These are phyloP conservation scores for Chrysosporium queenslandicum DNA, from an alignment of 2,329 filamentous ascomycete species.

Conservation along the genomic window DNA sequence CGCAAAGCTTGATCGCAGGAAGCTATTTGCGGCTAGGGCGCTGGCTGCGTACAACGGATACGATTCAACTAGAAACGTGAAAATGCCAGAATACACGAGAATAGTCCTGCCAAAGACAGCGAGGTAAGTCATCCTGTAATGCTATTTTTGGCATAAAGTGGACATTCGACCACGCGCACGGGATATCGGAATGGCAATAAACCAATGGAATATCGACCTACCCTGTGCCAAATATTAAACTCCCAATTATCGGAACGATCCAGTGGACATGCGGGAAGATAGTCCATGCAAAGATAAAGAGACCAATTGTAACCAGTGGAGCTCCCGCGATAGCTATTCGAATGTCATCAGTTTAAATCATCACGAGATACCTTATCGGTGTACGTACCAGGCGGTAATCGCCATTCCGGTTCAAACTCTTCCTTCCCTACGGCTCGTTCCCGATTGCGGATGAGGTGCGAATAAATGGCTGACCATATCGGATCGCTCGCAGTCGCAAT, in stretches of 20 bases:
- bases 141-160: background rate
- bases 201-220: conserved; percentile 36
- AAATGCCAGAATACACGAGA: conserved; percentile 71
- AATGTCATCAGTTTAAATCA: conserved; percentile 9
- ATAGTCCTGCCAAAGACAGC: conserved; percentile 48
- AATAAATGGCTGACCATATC: conserved; percentile 39
- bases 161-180: background rate
- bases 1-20: conserved; percentile 67
- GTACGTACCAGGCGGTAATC: conserved; percentile 56
- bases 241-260: conserved; percentile 66
- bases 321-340: conserved; percentile 55
- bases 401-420: conserved; percentile 72
- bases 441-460: conserved; percentile 33
- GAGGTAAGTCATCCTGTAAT: conserved; percentile 3
- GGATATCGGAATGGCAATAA: conserved; percentile 6
- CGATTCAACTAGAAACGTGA: conserved; percentile 70
- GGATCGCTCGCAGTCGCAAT: conserved; percentile 38
- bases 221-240: conserved; percentile 59
- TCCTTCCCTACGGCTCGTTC: conserved; percentile 26
- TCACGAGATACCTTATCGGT: conserved; percentile 22
- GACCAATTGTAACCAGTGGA: conserved; percentile 63
- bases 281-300: conserved; percentile 88
- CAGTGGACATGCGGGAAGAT: conserved; percentile 63
- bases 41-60: conserved; percentile 41
- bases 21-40: conserved; percentile 74